Evolutionary conservation across 441 rosid species (phyloP).

Genomic region (Syzygium syzygioides): DNA sequence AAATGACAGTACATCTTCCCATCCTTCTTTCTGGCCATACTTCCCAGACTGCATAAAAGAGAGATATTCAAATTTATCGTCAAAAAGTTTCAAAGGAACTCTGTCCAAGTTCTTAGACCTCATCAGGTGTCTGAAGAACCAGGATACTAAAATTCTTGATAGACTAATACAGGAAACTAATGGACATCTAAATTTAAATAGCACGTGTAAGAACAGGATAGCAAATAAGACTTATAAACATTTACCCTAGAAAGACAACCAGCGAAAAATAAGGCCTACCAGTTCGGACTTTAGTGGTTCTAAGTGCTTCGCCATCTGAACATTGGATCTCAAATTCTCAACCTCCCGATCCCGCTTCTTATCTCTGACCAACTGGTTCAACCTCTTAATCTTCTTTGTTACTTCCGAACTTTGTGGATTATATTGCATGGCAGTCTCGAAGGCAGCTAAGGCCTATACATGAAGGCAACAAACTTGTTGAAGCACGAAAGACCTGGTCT

Average conservation of each 20-base stretch:
- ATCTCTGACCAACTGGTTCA: conserved; percentile 66
- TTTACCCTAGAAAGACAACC: neutral
- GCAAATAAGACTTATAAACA: neutral
- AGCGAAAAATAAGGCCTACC: conserved; percentile 27
- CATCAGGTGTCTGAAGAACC: neutral
- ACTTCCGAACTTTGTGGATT: conserved; percentile 88
- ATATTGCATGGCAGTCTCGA: conserved; percentile 62
- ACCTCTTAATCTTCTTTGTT: conserved; percentile 75
- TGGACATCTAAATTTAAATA: neutral
- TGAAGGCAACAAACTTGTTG: conserved; percentile 1
- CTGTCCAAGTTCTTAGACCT: neutral
- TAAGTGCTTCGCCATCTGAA: conserved; percentile 73
- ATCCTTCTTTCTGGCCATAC: conserved; percentile 54
- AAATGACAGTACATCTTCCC: conserved; percentile 54
- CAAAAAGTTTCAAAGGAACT: neutral
- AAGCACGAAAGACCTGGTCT: neutral
- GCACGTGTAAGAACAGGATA: neutral
- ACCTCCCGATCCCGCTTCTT: conserved; percentile 83
- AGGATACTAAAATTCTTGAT: neutral
- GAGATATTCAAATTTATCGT: conserved; percentile 8
- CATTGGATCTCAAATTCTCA: conserved; percentile 68
- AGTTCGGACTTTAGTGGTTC: conserved; percentile 64
- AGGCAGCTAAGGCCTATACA: conserved; percentile 71
- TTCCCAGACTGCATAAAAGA: conserved; percentile 49
- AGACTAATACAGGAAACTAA: neutral